A percentile compares a stretch with the other conserved stretches of the same genome.
These are phyloP conservation scores for Lotus japonicus DNA, from an alignment of 306 rosid species.

Conservation along the genomic window DNA sequence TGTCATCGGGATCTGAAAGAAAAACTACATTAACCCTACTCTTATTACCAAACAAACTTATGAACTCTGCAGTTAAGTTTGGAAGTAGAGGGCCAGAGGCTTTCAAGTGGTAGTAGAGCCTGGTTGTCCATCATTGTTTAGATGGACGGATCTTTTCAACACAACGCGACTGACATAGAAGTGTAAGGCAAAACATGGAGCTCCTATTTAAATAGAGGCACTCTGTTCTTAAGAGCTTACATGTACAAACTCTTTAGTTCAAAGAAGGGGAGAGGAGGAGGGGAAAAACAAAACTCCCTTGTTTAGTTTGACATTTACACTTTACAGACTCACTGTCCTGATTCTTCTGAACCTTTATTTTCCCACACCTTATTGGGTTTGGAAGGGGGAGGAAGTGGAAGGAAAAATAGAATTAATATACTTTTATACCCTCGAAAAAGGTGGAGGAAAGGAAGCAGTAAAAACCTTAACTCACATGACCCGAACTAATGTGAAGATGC, in stretches of 20 bases:
- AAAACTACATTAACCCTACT: neutral
- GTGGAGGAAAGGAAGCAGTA: no score
- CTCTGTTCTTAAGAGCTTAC: neutral
- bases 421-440: no score
- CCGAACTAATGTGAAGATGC: no score
- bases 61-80: neutral
- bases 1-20: slow-evolving; percentile 90
- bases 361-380: no score
- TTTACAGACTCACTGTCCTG: no score
- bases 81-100: neutral
- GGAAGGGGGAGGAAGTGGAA: no score
- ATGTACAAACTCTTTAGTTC: neutral
- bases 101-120: neutral
- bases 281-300: no score
- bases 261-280: no score
- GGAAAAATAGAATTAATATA: no score
- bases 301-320: no score
- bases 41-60: neutral
- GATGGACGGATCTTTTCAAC: neutral
- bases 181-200: neutral
- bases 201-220: neutral
- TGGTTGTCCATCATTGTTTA: neutral
- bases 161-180: neutral
- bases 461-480: no score
- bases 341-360: no score